These are phyloP conservation scores for Ustilago curta DNA, from an alignment of 1,284 basidiomycete genomes.

Conservation along the genomic window DNA sequence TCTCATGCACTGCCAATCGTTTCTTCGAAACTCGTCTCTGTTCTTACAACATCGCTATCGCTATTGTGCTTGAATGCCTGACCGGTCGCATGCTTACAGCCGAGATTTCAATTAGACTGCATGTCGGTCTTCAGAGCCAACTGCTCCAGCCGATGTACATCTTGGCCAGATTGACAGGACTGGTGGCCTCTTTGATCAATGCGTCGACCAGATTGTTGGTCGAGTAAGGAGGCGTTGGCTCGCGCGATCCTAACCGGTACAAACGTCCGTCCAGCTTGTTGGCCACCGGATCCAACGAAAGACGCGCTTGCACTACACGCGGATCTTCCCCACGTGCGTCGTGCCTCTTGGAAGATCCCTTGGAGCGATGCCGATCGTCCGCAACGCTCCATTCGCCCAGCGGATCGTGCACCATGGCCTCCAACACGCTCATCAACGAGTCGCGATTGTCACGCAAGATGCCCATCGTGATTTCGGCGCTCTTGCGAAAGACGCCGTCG, in stretches of 20 bases:
- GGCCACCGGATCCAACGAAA: conserved; percentile 62
- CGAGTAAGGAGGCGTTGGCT: conserved; percentile 53
- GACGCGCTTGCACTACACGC: conserved; percentile 59
- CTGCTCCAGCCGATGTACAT: conserved; percentile 67
- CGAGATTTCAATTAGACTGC: neutral
- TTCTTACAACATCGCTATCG: neutral
- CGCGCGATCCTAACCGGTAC: conserved; percentile 50
- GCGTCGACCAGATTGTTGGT: conserved; percentile 67
- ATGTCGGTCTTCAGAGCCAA: conserved; percentile 26
- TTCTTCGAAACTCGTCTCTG: neutral
- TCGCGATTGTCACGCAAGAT: conserved; percentile 91
- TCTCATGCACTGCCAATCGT: conserved; percentile 26
- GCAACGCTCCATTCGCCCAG: conserved; percentile 91
- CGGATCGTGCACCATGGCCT: conserved; percentile 97
- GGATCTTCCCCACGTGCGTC: conserved; percentile 58
- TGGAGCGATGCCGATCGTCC: conserved; percentile 63
- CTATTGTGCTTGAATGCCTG: neutral
- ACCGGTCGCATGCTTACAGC: neutral
- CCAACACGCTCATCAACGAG: conserved; percentile 93
- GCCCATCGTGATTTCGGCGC: conserved; percentile 90
- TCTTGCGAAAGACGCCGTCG: conserved; percentile 92
- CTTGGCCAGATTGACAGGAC: conserved; percentile 55
- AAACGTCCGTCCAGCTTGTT: conserved; percentile 64
- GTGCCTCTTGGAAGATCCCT: conserved; percentile 20
- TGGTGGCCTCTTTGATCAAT: conserved; percentile 67